phyloP scores from a whole-genome alignment of 2,329 filamentous ascomycete species.

The Alternaria panax region DNA sequence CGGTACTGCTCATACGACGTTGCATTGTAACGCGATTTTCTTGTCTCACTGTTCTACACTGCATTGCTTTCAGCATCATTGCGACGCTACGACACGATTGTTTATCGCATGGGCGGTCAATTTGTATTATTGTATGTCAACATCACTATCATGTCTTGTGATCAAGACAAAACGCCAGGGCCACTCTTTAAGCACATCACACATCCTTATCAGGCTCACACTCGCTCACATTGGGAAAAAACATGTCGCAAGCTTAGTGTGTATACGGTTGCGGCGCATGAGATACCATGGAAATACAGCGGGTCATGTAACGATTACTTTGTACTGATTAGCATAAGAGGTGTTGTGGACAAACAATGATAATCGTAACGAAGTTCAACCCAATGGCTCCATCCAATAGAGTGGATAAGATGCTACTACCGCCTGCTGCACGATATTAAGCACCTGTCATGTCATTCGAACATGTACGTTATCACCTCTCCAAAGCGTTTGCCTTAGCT shows the following conservation, averaged over 20 bases:
- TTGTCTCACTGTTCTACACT: not conserved
- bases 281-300: not conserved
- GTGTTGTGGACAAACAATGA: not conserved
- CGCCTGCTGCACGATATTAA: not conserved
- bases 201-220: constrained; percentile 1
- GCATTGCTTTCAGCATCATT: not conserved
- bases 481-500: not conserved
- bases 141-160: constrained; percentile 6
- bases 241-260: not conserved
- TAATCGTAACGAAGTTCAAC: constrained; percentile 1
- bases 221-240: not conserved
- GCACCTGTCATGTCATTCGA: constrained; percentile 5
- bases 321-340: constrained; percentile 10
- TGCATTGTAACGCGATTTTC: not conserved
- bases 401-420: not conserved
- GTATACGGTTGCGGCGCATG: constrained; percentile 3
- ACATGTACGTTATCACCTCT: constrained; percentile 2
- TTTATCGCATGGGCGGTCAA: not conserved
- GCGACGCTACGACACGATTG: not conserved
- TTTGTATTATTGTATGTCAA: not conserved
- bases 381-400: not conserved
- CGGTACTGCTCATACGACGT: not conserved
- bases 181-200: constrained; percentile 21
- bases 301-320: constrained; percentile 12
- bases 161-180: constrained; percentile 25